A percentile compares a stretch with the other conserved stretches of the same genome.
Evolutionary conservation across 2,329 filamentous ascomycete genomes (phyloP).

Genomic region (Claviceps lovelessii): DNA sequence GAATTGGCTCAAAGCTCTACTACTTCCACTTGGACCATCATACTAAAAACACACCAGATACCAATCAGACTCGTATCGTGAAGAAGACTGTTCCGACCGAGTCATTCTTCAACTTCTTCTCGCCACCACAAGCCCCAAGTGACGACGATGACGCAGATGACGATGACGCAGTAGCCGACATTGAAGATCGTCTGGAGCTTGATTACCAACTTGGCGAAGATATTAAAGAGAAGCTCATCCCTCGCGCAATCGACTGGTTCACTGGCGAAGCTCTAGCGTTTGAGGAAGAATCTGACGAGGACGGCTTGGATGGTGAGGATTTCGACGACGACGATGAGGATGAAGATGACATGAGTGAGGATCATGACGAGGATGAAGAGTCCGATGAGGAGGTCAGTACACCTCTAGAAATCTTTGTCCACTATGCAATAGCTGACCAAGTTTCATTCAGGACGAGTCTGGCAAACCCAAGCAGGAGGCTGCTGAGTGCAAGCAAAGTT

Average conservation of each 20-base stretch:
- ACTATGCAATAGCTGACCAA: constrained; percentile 8
- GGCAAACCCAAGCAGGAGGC: constrained; percentile 89
- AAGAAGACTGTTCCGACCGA: constrained; percentile 98
- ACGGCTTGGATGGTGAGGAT: constrained; percentile 48
- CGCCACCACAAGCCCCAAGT: constrained; percentile 72
- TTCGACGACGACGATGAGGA: constrained; percentile 59
- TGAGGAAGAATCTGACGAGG: constrained; percentile 66
- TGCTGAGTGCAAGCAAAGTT: constrained; percentile 94
- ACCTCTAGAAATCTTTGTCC: neutral
- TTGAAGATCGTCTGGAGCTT: constrained; percentile 93
- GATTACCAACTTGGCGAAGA: constrained; percentile 98
- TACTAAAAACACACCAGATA: constrained; percentile 50
- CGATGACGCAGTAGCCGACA: constrained; percentile 69
- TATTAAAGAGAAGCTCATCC: constrained; percentile 99
- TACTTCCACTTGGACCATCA: neutral
- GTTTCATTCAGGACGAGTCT: constrained; percentile 53
- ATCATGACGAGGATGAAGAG: constrained; percentile 70
- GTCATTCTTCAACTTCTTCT: constrained; percentile 99
- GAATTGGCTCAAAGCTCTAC: neutral
- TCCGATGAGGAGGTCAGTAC: constrained; percentile 60
- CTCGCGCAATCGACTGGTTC: constrained; percentile 97
- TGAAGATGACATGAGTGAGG: constrained; percentile 71
- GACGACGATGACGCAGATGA: constrained; percentile 57
- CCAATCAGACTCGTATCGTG: constrained; percentile 95
- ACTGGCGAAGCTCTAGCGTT: constrained; percentile 95